Evolutionary conservation across 2,329 filamentous ascomycete species (phyloP), one percentile per base, ranked within the genome.

Genomic region (Grosmannia serpens): DNA sequence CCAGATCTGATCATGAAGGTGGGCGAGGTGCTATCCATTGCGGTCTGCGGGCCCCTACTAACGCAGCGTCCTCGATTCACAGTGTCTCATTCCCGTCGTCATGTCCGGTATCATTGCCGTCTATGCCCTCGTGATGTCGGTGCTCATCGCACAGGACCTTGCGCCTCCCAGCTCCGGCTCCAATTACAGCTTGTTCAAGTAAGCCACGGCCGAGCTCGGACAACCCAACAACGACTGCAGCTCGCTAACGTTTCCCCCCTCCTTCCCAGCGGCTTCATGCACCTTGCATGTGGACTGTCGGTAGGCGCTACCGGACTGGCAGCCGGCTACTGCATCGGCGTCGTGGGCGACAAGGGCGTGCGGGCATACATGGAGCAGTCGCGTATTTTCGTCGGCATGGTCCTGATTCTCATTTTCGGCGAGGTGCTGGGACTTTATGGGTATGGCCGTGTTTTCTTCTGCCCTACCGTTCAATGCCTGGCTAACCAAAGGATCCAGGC

Each of bases 51-150:
- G 26, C 17, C 17, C 29, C 4, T 26, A 22, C 46, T 49, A 26
- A 49, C 24, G 13, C 46, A 27, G 3, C 29, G 17, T 44, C 41
- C 8, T 44, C 41, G 41, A 17, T 15, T 15, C 17, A 5, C 66
- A 91, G 88, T 91, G 87, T 59, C 77, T 92, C 57, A 91, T 92
- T 65, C 88, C 89, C 62, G 88, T 94, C 64, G 86, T 99, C 78
- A 99, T 99, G 94, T 95, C 94, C 67, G 94, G 94, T 83, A 99
- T 99, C 71, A 90, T 99, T 69, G 94, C 94, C 60, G 94, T 99
- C 65, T 99, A 99, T 76, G 89, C 91, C 56, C 88, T 99, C 66
- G 94, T 99, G 68, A 91, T 99, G 66, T 88, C 92, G 22, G 94
- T 99, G 69, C 83, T 99, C 65, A 99, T 99, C 71, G 89, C 91